Evolutionary conservation across 1,284 basidiomycete species (phyloP).

Genomic region (Austroboletus sp.): DNA sequence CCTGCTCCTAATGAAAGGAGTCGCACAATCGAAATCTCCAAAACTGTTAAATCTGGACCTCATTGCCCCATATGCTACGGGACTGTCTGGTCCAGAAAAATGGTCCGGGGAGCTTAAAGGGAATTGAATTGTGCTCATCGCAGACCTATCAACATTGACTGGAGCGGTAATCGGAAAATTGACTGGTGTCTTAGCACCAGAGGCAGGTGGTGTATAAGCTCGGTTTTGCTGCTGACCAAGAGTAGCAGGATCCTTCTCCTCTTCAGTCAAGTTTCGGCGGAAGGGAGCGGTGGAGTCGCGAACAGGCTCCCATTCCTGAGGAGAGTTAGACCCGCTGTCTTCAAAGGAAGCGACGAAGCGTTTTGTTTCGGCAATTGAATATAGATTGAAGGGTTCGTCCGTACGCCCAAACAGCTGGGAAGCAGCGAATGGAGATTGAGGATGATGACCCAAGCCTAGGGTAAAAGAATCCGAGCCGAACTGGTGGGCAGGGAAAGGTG

Average conservation of each 20-base stretch:
- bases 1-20: slow-evolving; percentile 74
- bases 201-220: slow-evolving; percentile 29
- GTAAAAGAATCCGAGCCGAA: slow-evolving; percentile 40
- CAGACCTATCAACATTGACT: slow-evolving; percentile 40
- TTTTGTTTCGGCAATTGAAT: slow-evolving; percentile 71
- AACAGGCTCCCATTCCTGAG: slow-evolving; percentile 46
- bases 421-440: slow-evolving; percentile 83
- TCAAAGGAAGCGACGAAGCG: slow-evolving; percentile 49
- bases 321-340: slow-evolving; percentile 46
- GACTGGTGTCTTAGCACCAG: slow-evolving; percentile 47
- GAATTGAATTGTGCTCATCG: slow-evolving; percentile 70
- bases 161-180: slow-evolving; percentile 51
- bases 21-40: slow-evolving; percentile 59
- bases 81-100: slow-evolving; percentile 44
- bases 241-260: slow-evolving; percentile 56
- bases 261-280: slow-evolving; percentile 69
- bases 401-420: slow-evolving; percentile 74
- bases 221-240: slow-evolving; percentile 40
- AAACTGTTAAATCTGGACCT: slow-evolving; percentile 61
- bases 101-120: slow-evolving; percentile 71
- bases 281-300: slow-evolving; percentile 73
- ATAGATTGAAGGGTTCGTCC: slow-evolving; percentile 70
- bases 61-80: slow-evolving; percentile 42
- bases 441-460: slow-evolving; percentile 45
- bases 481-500: slow-evolving; percentile 45